Conservation (phyloP, 345 rosid species). For the Linum usitatissimum region DNA sequence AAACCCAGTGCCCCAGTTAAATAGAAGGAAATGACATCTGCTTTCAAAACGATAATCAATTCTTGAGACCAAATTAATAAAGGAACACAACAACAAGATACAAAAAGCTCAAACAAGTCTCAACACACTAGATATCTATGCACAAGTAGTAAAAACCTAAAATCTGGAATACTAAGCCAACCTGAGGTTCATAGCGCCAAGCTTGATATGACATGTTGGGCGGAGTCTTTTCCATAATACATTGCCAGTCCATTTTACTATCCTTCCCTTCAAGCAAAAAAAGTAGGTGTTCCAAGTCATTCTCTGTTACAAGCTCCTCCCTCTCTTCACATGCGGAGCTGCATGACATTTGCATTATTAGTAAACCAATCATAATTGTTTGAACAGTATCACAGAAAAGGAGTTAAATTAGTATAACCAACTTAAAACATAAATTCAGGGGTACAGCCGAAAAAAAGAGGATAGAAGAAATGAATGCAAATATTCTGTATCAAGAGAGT, state of each 20-base stretch:
- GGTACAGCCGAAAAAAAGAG: neutral
- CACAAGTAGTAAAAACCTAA: neutral
- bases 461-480: neutral
- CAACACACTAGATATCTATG: neutral
- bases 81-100: neutral
- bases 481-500: no score
- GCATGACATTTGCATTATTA: conserved; percentile 13
- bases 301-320: conserved; percentile 51
- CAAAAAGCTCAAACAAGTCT: neutral
- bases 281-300: conserved; percentile 66
- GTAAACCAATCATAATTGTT: neutral
- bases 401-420: neutral
- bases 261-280: conserved; percentile 56
- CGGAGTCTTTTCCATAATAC: conserved; percentile 69
- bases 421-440: no score
- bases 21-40: neutral
- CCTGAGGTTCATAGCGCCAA: conserved; percentile 64
- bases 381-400: neutral
- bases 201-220: conserved; percentile 79
- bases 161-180: conserved; percentile 14
- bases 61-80: neutral
- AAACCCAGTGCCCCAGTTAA: neutral
- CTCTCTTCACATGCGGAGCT: conserved; percentile 26
- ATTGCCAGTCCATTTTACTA: conserved; percentile 73
- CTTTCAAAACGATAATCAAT: neutral